Evolutionary conservation across 2,329 filamentous ascomycete species (phyloP).

Genomic region (Cladophialophora exuberans): DNA sequence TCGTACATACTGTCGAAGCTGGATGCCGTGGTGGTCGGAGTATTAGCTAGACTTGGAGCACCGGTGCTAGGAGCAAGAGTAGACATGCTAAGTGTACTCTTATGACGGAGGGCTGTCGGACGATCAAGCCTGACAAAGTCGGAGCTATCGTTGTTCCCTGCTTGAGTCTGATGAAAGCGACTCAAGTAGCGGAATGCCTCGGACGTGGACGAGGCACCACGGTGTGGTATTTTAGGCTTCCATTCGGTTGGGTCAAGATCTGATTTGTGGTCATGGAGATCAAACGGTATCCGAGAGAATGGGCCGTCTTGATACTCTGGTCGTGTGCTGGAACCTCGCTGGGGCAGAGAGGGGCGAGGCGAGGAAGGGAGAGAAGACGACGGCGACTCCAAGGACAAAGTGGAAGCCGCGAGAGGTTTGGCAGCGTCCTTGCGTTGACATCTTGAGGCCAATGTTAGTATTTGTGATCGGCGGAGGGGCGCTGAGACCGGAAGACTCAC

Average conservation of each 20-base stretch:
- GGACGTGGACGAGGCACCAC: constrained; percentile 34
- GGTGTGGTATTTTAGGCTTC: constrained; percentile 49
- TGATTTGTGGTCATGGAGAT: constrained; percentile 43
- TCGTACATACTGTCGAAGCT: constrained; percentile 40
- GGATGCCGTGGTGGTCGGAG: constrained; percentile 44
- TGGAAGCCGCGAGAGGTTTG: constrained; percentile 46
- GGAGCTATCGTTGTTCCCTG: background rate
- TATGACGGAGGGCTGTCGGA: constrained; percentile 34
- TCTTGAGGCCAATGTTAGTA: constrained; percentile 35
- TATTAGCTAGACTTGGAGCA: constrained; percentile 39
- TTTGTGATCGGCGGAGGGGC: constrained; percentile 8
- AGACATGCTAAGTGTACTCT: constrained; percentile 38
- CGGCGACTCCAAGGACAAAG: constrained; percentile 33
- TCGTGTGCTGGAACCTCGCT: constrained; percentile 41
- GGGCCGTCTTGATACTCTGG: constrained; percentile 32
- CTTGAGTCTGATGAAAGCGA: constrained; percentile 43
- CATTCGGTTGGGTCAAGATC: constrained; percentile 56
- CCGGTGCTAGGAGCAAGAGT: constrained; percentile 34
- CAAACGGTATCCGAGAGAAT: constrained; percentile 42
- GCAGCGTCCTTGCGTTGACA: constrained; percentile 52
- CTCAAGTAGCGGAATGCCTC: constrained; percentile 51
- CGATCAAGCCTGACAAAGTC: constrained; percentile 6
- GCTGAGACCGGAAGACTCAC: constrained; percentile 45
- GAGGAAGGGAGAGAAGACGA: constrained; percentile 41
- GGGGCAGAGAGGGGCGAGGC: constrained; percentile 42